These are phyloP conservation scores for Cicer pinnatifidum DNA, from an alignment of 306 rosid genomes.

Conservation along the genomic window DNA sequence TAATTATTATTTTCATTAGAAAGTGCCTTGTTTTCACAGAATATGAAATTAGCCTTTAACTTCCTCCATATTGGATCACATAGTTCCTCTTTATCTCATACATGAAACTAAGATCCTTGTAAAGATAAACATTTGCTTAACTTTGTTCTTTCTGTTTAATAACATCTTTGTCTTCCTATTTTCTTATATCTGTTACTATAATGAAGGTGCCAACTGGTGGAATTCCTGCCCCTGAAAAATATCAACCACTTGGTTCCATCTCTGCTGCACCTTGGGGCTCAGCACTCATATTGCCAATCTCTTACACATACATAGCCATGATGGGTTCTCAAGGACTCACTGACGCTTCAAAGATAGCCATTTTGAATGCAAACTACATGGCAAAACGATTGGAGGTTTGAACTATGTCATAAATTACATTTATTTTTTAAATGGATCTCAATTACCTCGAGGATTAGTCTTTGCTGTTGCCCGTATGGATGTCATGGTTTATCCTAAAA, in stretches of 20 bases:
- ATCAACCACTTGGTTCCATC: conserved; percentile 92
- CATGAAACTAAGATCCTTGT: background rate
- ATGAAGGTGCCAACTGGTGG: conserved; percentile 89
- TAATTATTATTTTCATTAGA: conserved; percentile 20
- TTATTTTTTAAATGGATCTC: background rate
- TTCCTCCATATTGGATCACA: conserved; percentile 17
- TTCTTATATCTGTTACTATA: conserved; percentile 4
- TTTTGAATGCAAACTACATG: conserved; percentile 98
- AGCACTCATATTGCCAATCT: conserved; percentile 97
- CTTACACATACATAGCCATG: conserved; percentile 96
- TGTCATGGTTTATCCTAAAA: too few species aligned
- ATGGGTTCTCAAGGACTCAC: conserved; percentile 99
- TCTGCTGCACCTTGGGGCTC: conserved; percentile 99
- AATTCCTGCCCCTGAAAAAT: conserved; percentile 77
- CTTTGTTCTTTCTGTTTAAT: conserved; percentile 33
- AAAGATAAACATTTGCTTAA: conserved; percentile 9
- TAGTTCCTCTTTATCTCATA: conserved; percentile 7
- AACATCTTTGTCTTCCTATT: background rate
- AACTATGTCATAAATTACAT: conserved; percentile 31
- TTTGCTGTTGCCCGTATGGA: too few species aligned
- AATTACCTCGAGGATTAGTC: too few species aligned
- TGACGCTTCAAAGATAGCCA: conserved; percentile 92
- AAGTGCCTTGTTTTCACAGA: too few species aligned
- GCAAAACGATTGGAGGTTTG: conserved; percentile 93
- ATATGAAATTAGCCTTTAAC: background rate